Evolutionary conservation across 106 monocot genomes (phyloP).

Genomic region (Phalaenopsis aphrodite): DNA sequence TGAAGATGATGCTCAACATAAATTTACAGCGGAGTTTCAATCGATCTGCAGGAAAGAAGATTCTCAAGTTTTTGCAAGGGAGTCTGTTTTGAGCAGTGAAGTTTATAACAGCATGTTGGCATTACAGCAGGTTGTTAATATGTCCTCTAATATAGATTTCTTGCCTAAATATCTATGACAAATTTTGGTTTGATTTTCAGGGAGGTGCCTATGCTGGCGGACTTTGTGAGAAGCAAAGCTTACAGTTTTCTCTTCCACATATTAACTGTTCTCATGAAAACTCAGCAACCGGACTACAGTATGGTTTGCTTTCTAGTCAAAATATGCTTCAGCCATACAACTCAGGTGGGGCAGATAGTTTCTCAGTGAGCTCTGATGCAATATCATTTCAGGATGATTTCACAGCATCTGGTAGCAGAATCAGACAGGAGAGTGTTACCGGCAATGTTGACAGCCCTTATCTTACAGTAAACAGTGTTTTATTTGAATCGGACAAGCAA

Average conservation of each 20-base stretch:
- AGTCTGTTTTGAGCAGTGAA: constrained; percentile 2
- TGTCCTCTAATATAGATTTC: neutral
- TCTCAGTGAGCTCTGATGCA: neutral
- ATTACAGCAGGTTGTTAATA: neutral
- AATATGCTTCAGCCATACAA: neutral
- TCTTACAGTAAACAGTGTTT: neutral
- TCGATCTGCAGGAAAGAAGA: neutral
- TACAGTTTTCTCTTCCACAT: neutral
- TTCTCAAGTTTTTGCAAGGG: neutral
- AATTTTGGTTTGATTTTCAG: constrained; percentile 1
- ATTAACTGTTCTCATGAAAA: neutral
- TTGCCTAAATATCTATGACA: neutral
- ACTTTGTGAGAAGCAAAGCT: neutral
- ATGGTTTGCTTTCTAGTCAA: too few relatives aligned
- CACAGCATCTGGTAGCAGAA: neutral
- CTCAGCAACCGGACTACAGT: neutral
- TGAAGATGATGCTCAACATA: neutral
- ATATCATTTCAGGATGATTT: neutral
- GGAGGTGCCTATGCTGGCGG: neutral
- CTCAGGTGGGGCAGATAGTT: neutral
- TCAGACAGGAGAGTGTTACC: neutral
- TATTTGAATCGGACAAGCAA: neutral
- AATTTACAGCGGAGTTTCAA: too few relatives aligned
- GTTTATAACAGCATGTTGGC: neutral
- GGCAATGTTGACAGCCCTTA: neutral